Conservation (phyloP, 306 rosid genomes). For the Cercis canadensis region DNA sequence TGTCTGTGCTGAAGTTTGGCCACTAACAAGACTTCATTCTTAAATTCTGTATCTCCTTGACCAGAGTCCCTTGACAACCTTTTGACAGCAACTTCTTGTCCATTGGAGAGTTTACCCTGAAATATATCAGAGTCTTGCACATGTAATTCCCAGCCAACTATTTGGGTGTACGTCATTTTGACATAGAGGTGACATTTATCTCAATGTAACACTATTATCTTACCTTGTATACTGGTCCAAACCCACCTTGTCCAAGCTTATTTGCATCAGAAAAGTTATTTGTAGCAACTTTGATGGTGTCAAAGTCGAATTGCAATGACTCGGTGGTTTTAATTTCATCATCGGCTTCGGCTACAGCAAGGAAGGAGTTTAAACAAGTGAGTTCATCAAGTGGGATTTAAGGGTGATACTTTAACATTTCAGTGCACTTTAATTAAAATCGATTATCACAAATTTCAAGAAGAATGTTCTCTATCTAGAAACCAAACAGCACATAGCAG, state of each 20-base stretch:
- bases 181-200: too few species aligned
- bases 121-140: too few species aligned
- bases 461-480: background rate
- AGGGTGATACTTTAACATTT: too few species aligned
- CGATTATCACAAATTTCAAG: background rate
- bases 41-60: slow-evolving; percentile 51
- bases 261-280: slow-evolving; percentile 38
- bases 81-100: slow-evolving; percentile 52
- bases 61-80: slow-evolving; percentile 37
- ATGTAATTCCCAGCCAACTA: too few species aligned
- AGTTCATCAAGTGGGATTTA: too few species aligned
- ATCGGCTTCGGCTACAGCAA: slow-evolving; percentile 6
- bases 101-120: slow-evolving; percentile 44
- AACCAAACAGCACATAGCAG: background rate
- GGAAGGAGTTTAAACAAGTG: background rate
- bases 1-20: slow-evolving; percentile 63
- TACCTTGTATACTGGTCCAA: slow-evolving; percentile 49
- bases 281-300: slow-evolving; percentile 32
- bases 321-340: background rate
- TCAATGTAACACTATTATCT: too few species aligned
- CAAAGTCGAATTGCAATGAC: slow-evolving; percentile 31
- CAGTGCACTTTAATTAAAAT: background rate
- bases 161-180: too few species aligned
- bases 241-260: slow-evolving; percentile 48
- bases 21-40: slow-evolving; percentile 52